phyloP scores from a whole-genome alignment of 225 moss, liverwort and hornwort species.

The Antitrichia curtipendula region DNA sequence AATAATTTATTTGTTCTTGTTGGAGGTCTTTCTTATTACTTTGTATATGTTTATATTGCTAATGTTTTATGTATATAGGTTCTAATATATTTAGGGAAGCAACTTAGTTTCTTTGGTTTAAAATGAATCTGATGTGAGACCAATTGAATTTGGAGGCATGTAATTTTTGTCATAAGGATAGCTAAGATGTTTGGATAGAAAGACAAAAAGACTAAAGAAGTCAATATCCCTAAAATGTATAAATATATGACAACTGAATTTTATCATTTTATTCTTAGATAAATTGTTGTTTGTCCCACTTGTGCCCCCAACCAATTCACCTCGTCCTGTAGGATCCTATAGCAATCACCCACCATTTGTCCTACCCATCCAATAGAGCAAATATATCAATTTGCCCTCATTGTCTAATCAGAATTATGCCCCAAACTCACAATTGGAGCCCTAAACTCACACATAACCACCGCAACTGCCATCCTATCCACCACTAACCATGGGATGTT shows the following conservation, averaged over 20 bases:
- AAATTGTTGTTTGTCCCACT: background rate
- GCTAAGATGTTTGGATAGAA: background rate
- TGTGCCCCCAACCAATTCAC: fast-evolving
- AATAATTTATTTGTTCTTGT: background rate
- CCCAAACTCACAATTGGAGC: fast-evolving
- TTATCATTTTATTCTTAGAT: background rate
- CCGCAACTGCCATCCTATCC: fast-evolving
- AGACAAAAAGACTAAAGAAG: background rate
- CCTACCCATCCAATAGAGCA: fast-evolving
- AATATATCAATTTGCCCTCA: fast-evolving
- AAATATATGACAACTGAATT: fast-evolving
- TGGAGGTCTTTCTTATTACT: background rate
- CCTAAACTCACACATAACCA: fast-evolving
- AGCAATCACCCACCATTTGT: background rate
- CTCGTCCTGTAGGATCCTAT: fast-evolving
- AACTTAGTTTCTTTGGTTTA: background rate
- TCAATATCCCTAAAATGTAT: background rate
- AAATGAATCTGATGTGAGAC: background rate
- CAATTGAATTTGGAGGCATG: background rate
- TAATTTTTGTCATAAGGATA: background rate
- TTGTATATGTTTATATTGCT: background rate
- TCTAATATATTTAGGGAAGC: background rate
- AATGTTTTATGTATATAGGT: background rate
- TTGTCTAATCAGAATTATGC: fast-evolving
- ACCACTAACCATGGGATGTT: fast-evolving